Base-by-base conservation (phyloP, 805 yeast species). In the Phaffomyces antillensis region DNA sequence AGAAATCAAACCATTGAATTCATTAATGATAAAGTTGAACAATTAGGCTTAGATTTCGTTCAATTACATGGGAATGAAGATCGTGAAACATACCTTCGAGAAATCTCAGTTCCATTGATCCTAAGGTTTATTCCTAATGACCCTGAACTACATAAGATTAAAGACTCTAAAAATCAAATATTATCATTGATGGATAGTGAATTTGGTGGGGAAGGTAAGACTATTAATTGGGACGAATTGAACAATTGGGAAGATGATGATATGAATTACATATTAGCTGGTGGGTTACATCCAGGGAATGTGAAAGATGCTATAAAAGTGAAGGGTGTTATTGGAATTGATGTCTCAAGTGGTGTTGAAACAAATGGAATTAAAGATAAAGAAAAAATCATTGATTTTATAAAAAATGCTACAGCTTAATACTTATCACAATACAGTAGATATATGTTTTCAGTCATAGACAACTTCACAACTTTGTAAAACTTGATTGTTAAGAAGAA, bases 331-430 rank as follows among this genome's bases (percentile, higher is more conserved):
- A 59, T 81, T 33, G 98, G 97, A 5, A 91, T 86, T 24, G 99
- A 91, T 64, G 98, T 93, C 7, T 83, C 96, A 56, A 89, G 96
- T 10, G 99, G 99, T 1, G 96, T 90, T 2, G 99, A 93, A 60
- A 78, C 83, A 0, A 40, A 77, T 37, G 96, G 96, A 2, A 61
- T 53, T 1, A 93, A 91, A 63, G 96, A 89, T 61, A 55, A 68
- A 40, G 59, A 44, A 1, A 91, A 89, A 64, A 77, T 91, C 18
- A 55, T 55, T 44, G 44, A 48, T 13, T 91, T 90, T 63, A 67
- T 91, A 6, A 45, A 45, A 5, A 73, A 72, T 51, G 88, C 83
- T 43, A 30, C 25, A 13, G 20, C 6, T 25, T 24, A 37, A 35
- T 18, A 39, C 7, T 17, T 20, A 31, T 23, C n/a, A 16, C 34